These are phyloP conservation scores for Pichia sp. DNA, from an alignment of 1,139 yeast species.

Conservation along the genomic window DNA sequence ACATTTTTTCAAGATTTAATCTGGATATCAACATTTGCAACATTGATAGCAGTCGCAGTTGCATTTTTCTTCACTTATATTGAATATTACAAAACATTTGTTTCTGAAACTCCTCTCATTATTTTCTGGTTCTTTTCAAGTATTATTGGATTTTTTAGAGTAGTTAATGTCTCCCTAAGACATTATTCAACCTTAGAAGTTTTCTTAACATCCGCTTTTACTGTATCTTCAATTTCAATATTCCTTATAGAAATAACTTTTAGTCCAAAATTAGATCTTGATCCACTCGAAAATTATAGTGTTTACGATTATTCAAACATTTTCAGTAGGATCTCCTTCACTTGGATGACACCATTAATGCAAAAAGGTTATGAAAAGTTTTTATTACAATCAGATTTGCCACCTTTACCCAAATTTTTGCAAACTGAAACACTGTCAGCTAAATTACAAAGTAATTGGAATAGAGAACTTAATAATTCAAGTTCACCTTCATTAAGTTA, in stretches of 20 bases:
- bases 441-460: slow-evolving; percentile 59
- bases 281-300: slow-evolving; percentile 37
- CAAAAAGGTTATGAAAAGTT: slow-evolving; percentile 70
- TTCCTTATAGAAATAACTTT: slow-evolving; percentile 45
- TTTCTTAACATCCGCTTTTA: slow-evolving; percentile 41
- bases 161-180: slow-evolving; percentile 47
- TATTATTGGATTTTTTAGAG: slow-evolving; percentile 37
- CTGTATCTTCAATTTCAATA: slow-evolving; percentile 45
- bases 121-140: slow-evolving; percentile 69
- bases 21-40: slow-evolving; percentile 36
- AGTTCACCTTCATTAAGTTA: slow-evolving; percentile 55
- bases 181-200: slow-evolving; percentile 33
- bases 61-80: slow-evolving; percentile 57
- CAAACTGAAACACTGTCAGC: slow-evolving; percentile 46
- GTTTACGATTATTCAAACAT: slow-evolving; percentile 82
- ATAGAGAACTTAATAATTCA: slow-evolving; percentile 34
- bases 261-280: slow-evolving; percentile 37
- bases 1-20: slow-evolving; percentile 35
- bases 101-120: slow-evolving; percentile 65
- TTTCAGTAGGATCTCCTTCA: slow-evolving; percentile 71
- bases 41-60: slow-evolving; percentile 40
- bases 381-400: slow-evolving; percentile 72
- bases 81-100: slow-evolving; percentile 57
- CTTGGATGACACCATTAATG: slow-evolving; percentile 94
- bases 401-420: slow-evolving; percentile 65